Evolutionary conservation across 2,329 filamentous ascomycete species (phyloP).

Genomic region (Pseudogymnoascus sp.): DNA sequence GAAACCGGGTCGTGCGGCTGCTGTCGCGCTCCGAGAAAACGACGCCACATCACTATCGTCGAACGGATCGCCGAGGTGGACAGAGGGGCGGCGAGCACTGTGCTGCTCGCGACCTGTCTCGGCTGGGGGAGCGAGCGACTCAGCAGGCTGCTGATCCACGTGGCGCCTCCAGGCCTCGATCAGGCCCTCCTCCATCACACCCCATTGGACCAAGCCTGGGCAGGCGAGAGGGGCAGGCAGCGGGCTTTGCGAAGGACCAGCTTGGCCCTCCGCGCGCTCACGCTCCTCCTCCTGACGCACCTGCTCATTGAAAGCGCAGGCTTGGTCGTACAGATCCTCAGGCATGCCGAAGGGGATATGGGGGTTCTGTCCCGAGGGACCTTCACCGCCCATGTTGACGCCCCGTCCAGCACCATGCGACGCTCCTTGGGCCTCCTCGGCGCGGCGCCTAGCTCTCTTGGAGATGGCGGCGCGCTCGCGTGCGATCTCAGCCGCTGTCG

Average conservation of each 20-base stretch:
- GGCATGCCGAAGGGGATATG: background rate
- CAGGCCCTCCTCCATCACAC: background rate
- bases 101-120: background rate
- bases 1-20: background rate
- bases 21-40: background rate
- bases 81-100: background rate
- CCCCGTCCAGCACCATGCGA: background rate
- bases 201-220: background rate
- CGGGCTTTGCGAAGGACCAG: constrained; percentile 2
- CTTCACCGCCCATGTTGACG: background rate
- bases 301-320: background rate
- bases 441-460: background rate
- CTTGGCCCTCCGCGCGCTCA: background rate
- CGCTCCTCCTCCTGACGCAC: background rate
- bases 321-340: background rate
- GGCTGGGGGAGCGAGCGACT: background rate
- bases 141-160: background rate
- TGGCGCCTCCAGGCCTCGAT: background rate
- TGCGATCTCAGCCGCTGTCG: background rate
- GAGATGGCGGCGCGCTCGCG: background rate
- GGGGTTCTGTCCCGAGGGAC: background rate
- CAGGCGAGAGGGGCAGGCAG: background rate
- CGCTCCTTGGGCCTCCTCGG: background rate
- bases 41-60: background rate
- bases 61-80: background rate